A percentile compares a stretch with the other conserved stretches of the same genome.
Evolutionary conservation across 495 filamentous ascomycete species (phyloP).

Genomic region (Aspergillus saccharolyticus): DNA sequence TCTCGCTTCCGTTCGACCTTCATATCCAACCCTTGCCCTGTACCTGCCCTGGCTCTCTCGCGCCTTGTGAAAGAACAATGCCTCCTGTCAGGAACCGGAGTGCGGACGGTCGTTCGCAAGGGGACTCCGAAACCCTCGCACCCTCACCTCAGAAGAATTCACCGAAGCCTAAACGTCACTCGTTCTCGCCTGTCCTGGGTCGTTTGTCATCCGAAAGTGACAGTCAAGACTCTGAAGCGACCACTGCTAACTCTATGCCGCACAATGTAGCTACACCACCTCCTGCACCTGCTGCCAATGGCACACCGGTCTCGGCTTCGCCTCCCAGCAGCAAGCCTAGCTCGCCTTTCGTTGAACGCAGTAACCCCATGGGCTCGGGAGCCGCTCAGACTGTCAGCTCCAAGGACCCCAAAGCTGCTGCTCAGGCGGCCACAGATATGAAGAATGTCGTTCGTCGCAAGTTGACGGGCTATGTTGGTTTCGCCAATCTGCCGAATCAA

Average conservation of each 20-base stretch:
- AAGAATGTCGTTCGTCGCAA: conserved; percentile 98
- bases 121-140: conserved; percentile 9
- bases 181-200: conserved; percentile 10
- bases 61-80: conserved; percentile 15
- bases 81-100: conserved; percentile 13
- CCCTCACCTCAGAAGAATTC: conserved; percentile 6
- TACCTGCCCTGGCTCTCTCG: conserved; percentile 7
- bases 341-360: conserved; percentile 55
- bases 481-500: conserved; percentile 98
- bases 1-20: conserved; percentile 2
- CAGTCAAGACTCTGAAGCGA: conserved; percentile 11
- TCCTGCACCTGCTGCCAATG: conserved; percentile 30
- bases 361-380: conserved; percentile 57
- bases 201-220: conserved; percentile 15
- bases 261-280: conserved; percentile 35
- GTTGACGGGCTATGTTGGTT: conserved; percentile 96
- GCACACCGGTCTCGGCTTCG: conserved; percentile 33
- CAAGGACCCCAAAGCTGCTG: conserved; percentile 78
- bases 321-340: conserved; percentile 49
- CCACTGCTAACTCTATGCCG: conserved; percentile 27
- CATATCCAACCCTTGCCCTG: background rate
- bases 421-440: conserved; percentile 75
- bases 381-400: conserved; percentile 65
- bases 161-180: conserved; percentile 13
- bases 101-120: conserved; percentile 16